phyloP scores from a whole-genome alignment of 2,329 filamentous ascomycete species.

The Hortaea werneckii region DNA sequence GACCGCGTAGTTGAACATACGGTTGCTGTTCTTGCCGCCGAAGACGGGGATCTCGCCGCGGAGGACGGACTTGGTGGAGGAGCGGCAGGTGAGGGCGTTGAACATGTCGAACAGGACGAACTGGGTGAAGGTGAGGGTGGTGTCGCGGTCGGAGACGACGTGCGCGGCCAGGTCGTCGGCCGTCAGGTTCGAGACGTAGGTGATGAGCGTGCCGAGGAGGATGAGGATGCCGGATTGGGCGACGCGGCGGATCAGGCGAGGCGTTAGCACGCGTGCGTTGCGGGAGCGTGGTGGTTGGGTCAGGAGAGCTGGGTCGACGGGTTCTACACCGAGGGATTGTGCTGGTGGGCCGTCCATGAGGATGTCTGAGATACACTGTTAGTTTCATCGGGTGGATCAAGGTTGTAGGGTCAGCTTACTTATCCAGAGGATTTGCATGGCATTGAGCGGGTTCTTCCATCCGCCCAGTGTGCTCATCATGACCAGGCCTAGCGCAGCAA shows the following conservation, averaged over 20 bases:
- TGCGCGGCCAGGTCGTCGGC: conserved; percentile 49
- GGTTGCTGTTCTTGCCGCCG: conserved; percentile 70
- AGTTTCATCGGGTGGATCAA: conserved; percentile 1
- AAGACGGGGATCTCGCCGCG: conserved; percentile 59
- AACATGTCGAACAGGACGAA: conserved; percentile 99
- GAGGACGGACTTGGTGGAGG: conserved; percentile 79
- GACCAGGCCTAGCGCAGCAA: conserved; percentile 82
- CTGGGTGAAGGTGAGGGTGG: conserved; percentile 98
- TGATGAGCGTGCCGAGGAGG: conserved; percentile 81
- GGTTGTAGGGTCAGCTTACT: conserved; percentile 51
- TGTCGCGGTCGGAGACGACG: conserved; percentile 80
- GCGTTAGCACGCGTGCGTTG: conserved; percentile 84
- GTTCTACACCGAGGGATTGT: conserved; percentile 91
- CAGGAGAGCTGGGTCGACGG: conserved; percentile 91
- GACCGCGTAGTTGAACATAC: conserved; percentile 94
- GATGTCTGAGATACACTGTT: conserved; percentile 51
- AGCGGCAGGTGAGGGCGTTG: conserved; percentile 88
- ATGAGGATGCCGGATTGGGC: conserved; percentile 80
- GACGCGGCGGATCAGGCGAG: conserved; percentile 69
- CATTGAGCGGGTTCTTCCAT: conserved; percentile 90
- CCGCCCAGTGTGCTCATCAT: conserved; percentile 86
- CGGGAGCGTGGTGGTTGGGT: conserved; percentile 76
- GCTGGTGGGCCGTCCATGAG: conserved; percentile 98
- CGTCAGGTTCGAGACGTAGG: conserved; percentile 87
- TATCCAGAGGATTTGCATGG: conserved; percentile 99